These are phyloP conservation scores for Candida ascalaphidarum DNA, from an alignment of 805 yeast genomes.

Conservation along the genomic window DNA sequence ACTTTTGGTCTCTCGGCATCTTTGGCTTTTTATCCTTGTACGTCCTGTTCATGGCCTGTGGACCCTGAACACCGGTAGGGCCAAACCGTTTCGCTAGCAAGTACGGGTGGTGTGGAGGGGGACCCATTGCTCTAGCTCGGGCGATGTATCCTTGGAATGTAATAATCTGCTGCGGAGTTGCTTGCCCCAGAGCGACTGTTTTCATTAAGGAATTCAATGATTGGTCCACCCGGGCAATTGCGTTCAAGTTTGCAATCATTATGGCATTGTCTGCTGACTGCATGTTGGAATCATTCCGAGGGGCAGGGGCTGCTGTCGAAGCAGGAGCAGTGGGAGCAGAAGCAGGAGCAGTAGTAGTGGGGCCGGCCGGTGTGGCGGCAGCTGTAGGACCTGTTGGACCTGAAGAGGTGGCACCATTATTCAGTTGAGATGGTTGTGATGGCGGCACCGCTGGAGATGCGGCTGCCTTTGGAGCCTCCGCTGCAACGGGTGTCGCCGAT, in stretches of 20 bases:
- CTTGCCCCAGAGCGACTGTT: constrained; percentile 77
- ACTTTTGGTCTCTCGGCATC: constrained; percentile 39
- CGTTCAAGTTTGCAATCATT: constrained; percentile 79
- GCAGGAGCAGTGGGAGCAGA: constrained; percentile 1
- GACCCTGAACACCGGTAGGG: constrained; percentile 1
- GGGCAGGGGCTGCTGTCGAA: background rate
- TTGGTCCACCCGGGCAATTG: constrained; percentile 69
- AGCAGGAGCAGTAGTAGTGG: background rate
- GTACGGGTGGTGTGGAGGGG: constrained; percentile 32
- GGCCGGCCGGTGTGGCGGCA: too few relatives aligned
- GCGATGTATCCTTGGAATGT: constrained; percentile 77
- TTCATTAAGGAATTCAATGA: constrained; percentile 69
- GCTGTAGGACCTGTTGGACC: too few relatives aligned
- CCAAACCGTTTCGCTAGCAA: constrained; percentile 9
- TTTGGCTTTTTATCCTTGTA: constrained; percentile 8
- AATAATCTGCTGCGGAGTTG: constrained; percentile 60
- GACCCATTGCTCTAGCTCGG: constrained; percentile 72
- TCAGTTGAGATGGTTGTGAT: too few relatives aligned
- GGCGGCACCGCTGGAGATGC: too few relatives aligned
- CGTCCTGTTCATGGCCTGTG: constrained; percentile 5
- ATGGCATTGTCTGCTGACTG: constrained; percentile 60
- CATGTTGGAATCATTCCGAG: constrained; percentile 31
- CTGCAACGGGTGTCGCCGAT: too few relatives aligned
- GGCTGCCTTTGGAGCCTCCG: too few relatives aligned
- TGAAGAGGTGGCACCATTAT: too few relatives aligned